phyloP scores from a whole-genome alignment of 768 basidiomycete genomes.

The Tephrocybe sp. region DNA sequence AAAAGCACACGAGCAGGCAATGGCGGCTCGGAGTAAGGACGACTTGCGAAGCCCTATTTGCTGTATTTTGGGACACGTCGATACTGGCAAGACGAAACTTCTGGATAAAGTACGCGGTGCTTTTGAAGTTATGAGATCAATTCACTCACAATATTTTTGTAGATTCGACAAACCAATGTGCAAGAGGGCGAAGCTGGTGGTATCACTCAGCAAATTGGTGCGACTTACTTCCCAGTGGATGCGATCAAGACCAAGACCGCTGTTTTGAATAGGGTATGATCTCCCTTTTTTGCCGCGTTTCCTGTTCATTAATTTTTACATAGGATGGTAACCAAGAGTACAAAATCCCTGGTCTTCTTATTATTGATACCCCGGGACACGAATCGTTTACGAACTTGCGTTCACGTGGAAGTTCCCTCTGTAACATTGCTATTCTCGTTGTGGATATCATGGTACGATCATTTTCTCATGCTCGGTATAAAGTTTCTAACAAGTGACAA shows the following conservation, averaged over 20 bases:
- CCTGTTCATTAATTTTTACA: not conserved
- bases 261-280: slow-evolving; percentile 79
- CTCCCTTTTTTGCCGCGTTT: not conserved
- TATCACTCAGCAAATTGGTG: slow-evolving; percentile 99
- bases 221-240: slow-evolving; percentile 96
- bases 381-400: slow-evolving; percentile 98
- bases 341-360: slow-evolving; percentile 92
- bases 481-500: slow-evolving; percentile 4
- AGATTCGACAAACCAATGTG: slow-evolving; percentile 99
- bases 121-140: slow-evolving; percentile 1
- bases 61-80: slow-evolving; percentile 98
- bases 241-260: slow-evolving; percentile 91
- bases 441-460: slow-evolving; percentile 90
- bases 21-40: slow-evolving; percentile 85
- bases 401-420: slow-evolving; percentile 91
- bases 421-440: slow-evolving; percentile 98
- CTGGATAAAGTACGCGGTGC: slow-evolving; percentile 75
- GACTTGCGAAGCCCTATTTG: slow-evolving; percentile 95
- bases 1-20: slow-evolving; percentile 79
- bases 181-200: slow-evolving; percentile 99
- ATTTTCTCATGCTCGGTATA: not conserved
- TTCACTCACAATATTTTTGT: slow-evolving; percentile 3
- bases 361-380: slow-evolving; percentile 99
- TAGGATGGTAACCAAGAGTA: slow-evolving; percentile 85
- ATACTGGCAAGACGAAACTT: slow-evolving; percentile 98